Conservation (phyloP, 2,329 filamentous ascomycete genomes). For the Paradendryphiella salina region DNA sequence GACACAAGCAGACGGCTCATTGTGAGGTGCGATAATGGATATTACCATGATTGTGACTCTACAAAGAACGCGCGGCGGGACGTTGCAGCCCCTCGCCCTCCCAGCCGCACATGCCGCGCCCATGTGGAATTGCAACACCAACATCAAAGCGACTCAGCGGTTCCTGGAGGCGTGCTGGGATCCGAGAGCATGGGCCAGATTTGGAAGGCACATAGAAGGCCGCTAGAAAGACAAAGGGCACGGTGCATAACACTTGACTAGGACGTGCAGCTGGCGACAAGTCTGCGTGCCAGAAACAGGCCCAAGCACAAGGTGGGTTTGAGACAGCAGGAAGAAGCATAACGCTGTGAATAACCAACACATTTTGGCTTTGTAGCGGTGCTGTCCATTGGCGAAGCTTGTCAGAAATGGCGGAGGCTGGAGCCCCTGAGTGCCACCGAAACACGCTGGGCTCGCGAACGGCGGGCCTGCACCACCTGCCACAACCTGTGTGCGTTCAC, state of each 20-base stretch:
- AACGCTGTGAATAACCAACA: slow-evolving; percentile 17
- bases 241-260: slow-evolving; percentile 26
- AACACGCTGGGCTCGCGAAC: slow-evolving; percentile 24
- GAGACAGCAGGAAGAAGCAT: slow-evolving; percentile 19
- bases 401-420: slow-evolving; percentile 10
- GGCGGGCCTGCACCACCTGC: slow-evolving; percentile 21
- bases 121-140: slow-evolving; percentile 9
- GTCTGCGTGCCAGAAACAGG: slow-evolving; percentile 23
- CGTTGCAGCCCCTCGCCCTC: not conserved
- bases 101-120: not conserved
- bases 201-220: slow-evolving; percentile 31
- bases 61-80: too few species aligned
- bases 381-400: slow-evolving; percentile 20
- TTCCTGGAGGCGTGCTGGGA: slow-evolving; percentile 18
- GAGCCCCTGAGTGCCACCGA: slow-evolving; percentile 28
- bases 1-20: not conserved
- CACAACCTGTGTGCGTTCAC: slow-evolving; percentile 28
- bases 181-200: slow-evolving; percentile 19
- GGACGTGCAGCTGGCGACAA: slow-evolving; percentile 27
- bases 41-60: not conserved
- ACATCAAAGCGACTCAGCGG: slow-evolving; percentile 15
- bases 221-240: slow-evolving; percentile 30
- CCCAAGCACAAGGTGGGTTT: slow-evolving; percentile 21
- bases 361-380: slow-evolving; percentile 12
- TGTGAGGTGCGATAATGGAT: not conserved